These are phyloP conservation scores for Castanea crenata DNA, from an alignment of 306 rosid genomes.

Conservation along the genomic window DNA sequence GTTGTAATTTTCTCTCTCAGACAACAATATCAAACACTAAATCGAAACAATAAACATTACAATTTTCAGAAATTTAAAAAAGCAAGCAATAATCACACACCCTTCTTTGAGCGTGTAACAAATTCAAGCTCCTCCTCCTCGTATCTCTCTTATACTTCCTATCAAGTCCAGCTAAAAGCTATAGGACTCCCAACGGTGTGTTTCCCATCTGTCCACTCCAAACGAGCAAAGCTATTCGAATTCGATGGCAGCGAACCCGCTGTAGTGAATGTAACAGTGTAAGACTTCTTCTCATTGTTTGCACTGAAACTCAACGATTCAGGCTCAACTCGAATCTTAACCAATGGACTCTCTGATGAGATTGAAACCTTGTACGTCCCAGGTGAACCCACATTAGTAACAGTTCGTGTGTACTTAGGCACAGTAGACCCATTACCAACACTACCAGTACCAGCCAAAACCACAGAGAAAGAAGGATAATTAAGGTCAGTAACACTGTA, in stretches of 20 bases:
- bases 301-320: slow-evolving; percentile 43
- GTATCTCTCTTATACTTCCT: not conserved
- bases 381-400: slow-evolving; percentile 60
- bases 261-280: slow-evolving; percentile 42
- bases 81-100: not conserved
- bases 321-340: slow-evolving; percentile 61
- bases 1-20: not conserved
- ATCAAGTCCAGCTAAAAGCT: slow-evolving; percentile 37
- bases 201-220: slow-evolving; percentile 77
- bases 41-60: not conserved
- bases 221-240: slow-evolving; percentile 46
- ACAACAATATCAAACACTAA: not conserved
- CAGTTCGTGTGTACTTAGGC: slow-evolving; percentile 47
- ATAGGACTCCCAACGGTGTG: slow-evolving; percentile 62
- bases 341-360: slow-evolving; percentile 17
- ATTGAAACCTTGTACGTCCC: slow-evolving; percentile 52
- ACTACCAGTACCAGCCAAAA: slow-evolving; percentile 29
- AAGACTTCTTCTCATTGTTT: slow-evolving; percentile 64
- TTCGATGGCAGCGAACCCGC: slow-evolving; percentile 2
- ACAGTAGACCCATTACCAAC: slow-evolving; percentile 33
- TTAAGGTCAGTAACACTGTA: slow-evolving; percentile 59
- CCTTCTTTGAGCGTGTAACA: slow-evolving; percentile 17
- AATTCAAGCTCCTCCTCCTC: not conserved
- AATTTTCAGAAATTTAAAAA: not conserved
- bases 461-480: slow-evolving; percentile 70